Conservation (phyloP, 768 basidiomycete genomes). For the Boletus vermiculosoides region DNA sequence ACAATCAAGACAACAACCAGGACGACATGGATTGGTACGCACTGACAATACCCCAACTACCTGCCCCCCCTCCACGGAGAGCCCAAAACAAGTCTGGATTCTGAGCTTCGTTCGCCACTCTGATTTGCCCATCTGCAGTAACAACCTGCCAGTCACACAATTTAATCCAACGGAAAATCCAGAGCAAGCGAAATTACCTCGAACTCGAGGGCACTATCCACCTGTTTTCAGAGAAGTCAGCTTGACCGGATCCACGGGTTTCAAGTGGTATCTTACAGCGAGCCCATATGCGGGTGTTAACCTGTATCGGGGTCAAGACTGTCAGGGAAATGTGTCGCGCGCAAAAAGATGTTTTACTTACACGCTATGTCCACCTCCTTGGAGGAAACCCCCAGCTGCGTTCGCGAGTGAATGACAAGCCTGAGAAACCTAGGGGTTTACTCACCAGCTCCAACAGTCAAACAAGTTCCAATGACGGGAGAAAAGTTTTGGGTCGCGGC, state of each 20-base stretch:
- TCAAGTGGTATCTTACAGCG: conserved; percentile 25
- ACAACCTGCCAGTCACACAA: conserved; percentile 29
- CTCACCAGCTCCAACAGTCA: conserved; percentile 22
- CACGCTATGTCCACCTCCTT: conserved; percentile 48
- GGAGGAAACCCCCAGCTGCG: conserved; percentile 47
- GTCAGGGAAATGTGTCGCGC: neutral
- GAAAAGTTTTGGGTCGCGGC: conserved; percentile 15
- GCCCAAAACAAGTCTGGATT: conserved; percentile 56
- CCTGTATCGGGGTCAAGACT: neutral
- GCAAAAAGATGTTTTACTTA: neutral
- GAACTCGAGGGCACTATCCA: conserved; percentile 47
- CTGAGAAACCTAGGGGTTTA: neutral
- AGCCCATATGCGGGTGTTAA: conserved; percentile 44
- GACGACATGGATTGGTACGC: neutral
- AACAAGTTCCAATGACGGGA: conserved; percentile 18
- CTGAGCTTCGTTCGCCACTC: conserved; percentile 40
- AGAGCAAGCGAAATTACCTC: conserved; percentile 8
- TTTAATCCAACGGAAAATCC: neutral
- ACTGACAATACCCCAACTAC: conserved; percentile 49
- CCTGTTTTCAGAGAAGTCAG: conserved; percentile 28
- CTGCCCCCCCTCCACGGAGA: conserved; percentile 50
- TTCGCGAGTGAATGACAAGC: neutral
- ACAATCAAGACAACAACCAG: neutral
- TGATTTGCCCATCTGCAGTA: conserved; percentile 38
- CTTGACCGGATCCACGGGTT: neutral